Conservation (phyloP, 2,329 filamentous ascomycete species). For the Ophiobolus disseminans region DNA sequence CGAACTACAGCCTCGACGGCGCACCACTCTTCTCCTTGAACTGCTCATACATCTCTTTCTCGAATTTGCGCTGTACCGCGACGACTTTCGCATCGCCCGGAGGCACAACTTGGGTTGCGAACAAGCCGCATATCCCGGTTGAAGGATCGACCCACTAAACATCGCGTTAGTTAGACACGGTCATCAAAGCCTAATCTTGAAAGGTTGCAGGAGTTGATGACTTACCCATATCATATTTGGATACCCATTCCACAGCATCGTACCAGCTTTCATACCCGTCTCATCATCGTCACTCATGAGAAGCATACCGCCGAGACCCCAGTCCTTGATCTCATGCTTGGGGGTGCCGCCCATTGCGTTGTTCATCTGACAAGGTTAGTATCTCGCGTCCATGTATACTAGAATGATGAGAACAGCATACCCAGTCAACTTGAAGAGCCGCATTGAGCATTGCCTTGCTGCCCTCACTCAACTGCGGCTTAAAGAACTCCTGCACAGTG, state of each 20-base stretch:
- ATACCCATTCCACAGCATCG: constrained; percentile 43
- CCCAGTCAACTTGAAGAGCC: constrained; percentile 39
- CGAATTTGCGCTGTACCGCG: constrained; percentile 24
- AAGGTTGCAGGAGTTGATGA: background rate
- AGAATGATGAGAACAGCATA: constrained; percentile 8
- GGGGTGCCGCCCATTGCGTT: constrained; percentile 34
- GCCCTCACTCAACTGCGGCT: constrained; percentile 34
- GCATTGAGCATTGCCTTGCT: constrained; percentile 34
- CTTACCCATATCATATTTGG: constrained; percentile 46
- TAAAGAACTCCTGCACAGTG: constrained; percentile 39
- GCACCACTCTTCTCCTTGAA: constrained; percentile 1
- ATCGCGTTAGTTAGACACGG: constrained; percentile 1
- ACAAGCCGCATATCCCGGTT: constrained; percentile 39
- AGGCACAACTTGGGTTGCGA: constrained; percentile 38
- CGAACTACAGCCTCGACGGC: background rate
- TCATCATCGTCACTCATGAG: constrained; percentile 23
- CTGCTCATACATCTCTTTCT: constrained; percentile 14
- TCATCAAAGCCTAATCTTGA: background rate
- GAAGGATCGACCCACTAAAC: constrained; percentile 42
- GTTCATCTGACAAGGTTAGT: constrained; percentile 18
- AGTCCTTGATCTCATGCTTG: constrained; percentile 28
- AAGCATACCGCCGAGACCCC: constrained; percentile 43
- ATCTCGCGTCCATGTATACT: too few species aligned
- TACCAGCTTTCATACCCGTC: constrained; percentile 34
- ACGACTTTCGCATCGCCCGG: constrained; percentile 34